Base-by-base conservation (phyloP, 495 filamentous ascomycete species). In the Penicillium taxi region DNA sequence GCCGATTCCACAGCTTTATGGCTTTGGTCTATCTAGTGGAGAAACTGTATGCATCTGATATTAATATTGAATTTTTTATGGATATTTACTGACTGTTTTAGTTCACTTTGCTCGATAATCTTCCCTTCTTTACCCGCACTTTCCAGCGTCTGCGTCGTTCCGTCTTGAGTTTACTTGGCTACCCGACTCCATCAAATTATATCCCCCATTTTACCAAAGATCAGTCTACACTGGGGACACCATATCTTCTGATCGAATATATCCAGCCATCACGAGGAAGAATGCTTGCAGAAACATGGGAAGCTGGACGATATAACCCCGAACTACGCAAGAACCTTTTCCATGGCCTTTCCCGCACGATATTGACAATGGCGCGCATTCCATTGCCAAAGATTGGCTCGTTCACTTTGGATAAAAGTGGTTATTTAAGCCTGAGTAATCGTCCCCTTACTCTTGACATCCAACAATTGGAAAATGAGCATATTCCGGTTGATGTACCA, bases 221-320 rank as follows among this genome's bases (percentile, higher is more conserved):
- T 12, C 33, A 47, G 13, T 35, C 24, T 25, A 9, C 23, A 8
- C 16, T 46, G 8, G 21, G 32, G 20, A 28, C 41, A 20, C 44
- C 41, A 30, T 65, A 67, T 46, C 33, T 65, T 24, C 32, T 67
- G 18, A 48, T 65, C 20, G 58, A 67, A 32, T 56, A 55, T 39
- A 49, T 63, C 35, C 41, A 54, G 7, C 33, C 7, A 35, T 37
- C 32, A 12, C 15, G 38, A 34, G 57, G 60, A 18, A 40, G 34
- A 31, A 57, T 64, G 55, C 56, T 67, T 33, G 65, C 60, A 0
- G 21, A 39, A 25, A 56, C 48, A 19, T 64, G 59, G 63, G 27
- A 47, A 6, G 34, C 51, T 22, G 32, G 40, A 8, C 51, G 42
- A 8, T 39, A 48, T 26, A 34, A 54, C 37, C 22, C 33, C 22